A percentile compares a stretch with the other conserved stretches of the same genome.
These are phyloP conservation scores for Viridothelium virens DNA, from an alignment of 495 filamentous ascomycete genomes.

Conservation along the genomic window DNA sequence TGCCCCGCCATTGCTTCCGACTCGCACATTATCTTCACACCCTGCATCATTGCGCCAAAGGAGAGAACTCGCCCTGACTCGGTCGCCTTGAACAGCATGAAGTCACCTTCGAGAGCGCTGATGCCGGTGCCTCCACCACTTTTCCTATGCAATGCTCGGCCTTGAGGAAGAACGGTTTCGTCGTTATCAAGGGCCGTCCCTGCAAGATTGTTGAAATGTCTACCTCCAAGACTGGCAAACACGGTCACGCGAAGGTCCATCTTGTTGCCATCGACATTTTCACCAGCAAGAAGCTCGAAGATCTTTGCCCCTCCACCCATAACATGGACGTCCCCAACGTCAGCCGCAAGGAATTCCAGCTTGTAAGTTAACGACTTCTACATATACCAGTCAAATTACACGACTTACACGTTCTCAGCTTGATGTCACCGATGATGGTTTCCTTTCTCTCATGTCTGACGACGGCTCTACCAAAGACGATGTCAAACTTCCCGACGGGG, in stretches of 20 bases:
- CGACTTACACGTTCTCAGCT: constrained; percentile 48
- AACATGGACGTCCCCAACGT: constrained; percentile 99
- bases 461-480: constrained; percentile 83
- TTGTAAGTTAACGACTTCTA: constrained; percentile 52
- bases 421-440: constrained; percentile 81
- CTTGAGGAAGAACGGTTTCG: constrained; percentile 95
- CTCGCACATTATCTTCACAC: not conserved
- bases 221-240: constrained; percentile 99
- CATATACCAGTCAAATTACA: not conserved
- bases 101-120: constrained; percentile 80
- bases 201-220: constrained; percentile 99
- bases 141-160: constrained; percentile 99
- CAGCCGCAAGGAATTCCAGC: constrained; percentile 78
- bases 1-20: not conserved
- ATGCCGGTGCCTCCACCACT: constrained; percentile 88
- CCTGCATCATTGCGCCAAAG: constrained; percentile 21
- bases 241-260: constrained; percentile 99
- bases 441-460: constrained; percentile 79
- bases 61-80: not conserved
- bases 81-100: constrained; percentile 56
- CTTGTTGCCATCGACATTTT: constrained; percentile 96
- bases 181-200: constrained; percentile 94
- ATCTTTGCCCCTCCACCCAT: constrained; percentile 98
- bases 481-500: constrained; percentile 85
- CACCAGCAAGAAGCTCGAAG: constrained; percentile 98